Evolutionary conservation across 192 early-diverging fungal genomes (phyloP), one percentile per base, ranked within the genome.

Genomic region (Funneliformis geosporum): DNA sequence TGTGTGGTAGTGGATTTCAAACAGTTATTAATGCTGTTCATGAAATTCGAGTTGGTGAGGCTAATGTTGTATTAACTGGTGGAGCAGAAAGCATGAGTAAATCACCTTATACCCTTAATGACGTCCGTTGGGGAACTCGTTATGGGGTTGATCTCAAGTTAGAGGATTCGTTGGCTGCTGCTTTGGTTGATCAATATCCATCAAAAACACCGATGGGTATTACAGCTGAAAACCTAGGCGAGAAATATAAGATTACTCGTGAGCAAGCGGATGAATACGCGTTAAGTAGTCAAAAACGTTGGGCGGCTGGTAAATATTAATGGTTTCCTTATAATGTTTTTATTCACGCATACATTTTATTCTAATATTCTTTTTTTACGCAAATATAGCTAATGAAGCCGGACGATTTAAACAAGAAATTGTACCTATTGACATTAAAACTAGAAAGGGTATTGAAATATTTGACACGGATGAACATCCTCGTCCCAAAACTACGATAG

Each of bases 1-100:
- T 99, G 33, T 99, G 97, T 84, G 96, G 96, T 18, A 96, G 95
- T 6, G 97, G 97, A 21, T 96, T 99, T 90, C 96, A 99, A 86
- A 85, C 93, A 60, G 93, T 99, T 73, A 94, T 99, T 82, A 95
- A 93, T 77, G 95, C 90, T n/a, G 94, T 92, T 21, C 97, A 98
- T 73, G 96, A 99, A 79, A 98, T 99, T 82, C 80, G 90, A 44
- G 70, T 85, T 9, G 95, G 94, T 18, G 96, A 97, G 61, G 86
- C 94, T 27, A 89, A 95, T 43, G 86, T 97, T 77, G 95, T 96
- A 1, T 82, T 98, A 77, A 91, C 95, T 2, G 96, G 96, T 79
- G 96, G 97, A 73, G 81, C 96, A 40, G 97, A 99, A 84, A 96
- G 87, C 87, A 99, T 99, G 97, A 92, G 92, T 75, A 92, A 96